Evolutionary conservation across 2,329 filamentous ascomycete species (phyloP).

Genomic region (Aquanectria penicillioides): DNA sequence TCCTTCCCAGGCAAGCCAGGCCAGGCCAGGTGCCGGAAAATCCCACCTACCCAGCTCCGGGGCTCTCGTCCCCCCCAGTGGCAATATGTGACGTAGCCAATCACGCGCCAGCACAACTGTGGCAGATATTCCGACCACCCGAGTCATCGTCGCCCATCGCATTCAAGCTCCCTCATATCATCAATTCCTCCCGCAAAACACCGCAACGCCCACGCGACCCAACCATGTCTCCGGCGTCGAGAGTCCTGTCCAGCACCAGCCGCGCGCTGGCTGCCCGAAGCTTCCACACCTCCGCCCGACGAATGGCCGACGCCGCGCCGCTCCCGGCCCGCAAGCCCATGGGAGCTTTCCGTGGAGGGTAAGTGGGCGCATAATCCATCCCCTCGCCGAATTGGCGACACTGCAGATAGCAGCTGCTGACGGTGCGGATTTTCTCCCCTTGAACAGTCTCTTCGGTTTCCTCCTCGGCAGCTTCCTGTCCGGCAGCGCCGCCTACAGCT

Average conservation of each 20-base stretch:
- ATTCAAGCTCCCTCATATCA: constrained; percentile 29
- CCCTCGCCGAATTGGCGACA: constrained; percentile 5
- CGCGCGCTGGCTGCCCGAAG: constrained; percentile 49
- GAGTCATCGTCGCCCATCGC: constrained; percentile 34
- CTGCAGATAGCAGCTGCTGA: constrained; percentile 11
- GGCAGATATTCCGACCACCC: constrained; percentile 43
- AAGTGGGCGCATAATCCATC: constrained; percentile 42
- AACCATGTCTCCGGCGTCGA: constrained; percentile 56
- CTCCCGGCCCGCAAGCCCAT: constrained; percentile 68
- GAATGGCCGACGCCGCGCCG: constrained; percentile 55
- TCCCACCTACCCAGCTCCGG: constrained; percentile 30
- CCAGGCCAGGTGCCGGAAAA: constrained; percentile 28
- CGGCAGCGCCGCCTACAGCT: constrained; percentile 87
- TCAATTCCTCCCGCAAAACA: constrained; percentile 26
- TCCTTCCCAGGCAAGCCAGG: too few species aligned
- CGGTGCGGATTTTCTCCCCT: too few species aligned
- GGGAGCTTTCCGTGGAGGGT: constrained; percentile 71
- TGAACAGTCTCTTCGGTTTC: constrained; percentile 84
- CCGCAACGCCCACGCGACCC: constrained; percentile 22
- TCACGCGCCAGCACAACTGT: constrained; percentile 32
- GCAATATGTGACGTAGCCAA: constrained; percentile 37
- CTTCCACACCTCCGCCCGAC: constrained; percentile 63
- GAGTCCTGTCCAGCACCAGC: constrained; percentile 55
- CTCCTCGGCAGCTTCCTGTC: constrained; percentile 84
- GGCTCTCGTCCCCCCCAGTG: constrained; percentile 1